phyloP scores from a whole-genome alignment of 2,329 filamentous ascomycete species.

The Harringtonia lauricola region DNA sequence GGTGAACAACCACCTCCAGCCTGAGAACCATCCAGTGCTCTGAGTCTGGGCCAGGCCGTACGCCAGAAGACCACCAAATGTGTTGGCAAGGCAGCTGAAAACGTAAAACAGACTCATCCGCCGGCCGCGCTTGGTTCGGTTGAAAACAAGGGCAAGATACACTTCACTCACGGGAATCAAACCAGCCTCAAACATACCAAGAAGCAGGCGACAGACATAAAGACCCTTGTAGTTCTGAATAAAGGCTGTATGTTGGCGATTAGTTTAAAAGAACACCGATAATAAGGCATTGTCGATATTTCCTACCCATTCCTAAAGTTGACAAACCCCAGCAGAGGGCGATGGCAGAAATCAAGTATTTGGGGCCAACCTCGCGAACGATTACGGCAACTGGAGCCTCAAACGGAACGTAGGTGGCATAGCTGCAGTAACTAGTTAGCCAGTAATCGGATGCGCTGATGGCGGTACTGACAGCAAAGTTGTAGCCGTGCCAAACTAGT shows the following conservation, averaged over 20 bases:
- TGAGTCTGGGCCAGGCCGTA: constrained; percentile 25
- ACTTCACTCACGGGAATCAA: constrained; percentile 29
- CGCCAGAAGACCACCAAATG: constrained; percentile 31
- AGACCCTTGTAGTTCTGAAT: constrained; percentile 18
- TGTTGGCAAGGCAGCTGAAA: constrained; percentile 26
- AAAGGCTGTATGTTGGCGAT: no score
- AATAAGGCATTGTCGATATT: no score
- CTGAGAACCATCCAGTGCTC: constrained; percentile 19
- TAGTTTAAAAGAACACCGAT: no score
- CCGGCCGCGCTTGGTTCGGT: constrained; percentile 13
- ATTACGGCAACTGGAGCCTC: constrained; percentile 20
- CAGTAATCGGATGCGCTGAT: constrained; percentile 13
- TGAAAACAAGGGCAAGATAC: constrained; percentile 25
- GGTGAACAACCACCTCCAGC: constrained; percentile 29
- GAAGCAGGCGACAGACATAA: constrained; percentile 12
- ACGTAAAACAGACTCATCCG: constrained; percentile 28
- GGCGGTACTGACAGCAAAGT: not conserved
- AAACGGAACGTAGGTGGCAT: constrained; percentile 21
- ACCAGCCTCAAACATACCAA: constrained; percentile 19
- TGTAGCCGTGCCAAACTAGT: constrained; percentile 14
- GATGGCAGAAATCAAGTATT: constrained; percentile 17
- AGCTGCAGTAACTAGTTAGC: constrained; percentile 11
- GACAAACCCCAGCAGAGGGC: constrained; percentile 1
- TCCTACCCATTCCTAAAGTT: not conserved
- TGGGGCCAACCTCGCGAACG: constrained; percentile 22